Conservation (phyloP, 257 asterid species). For the Capsicum rhomboideum region DNA sequence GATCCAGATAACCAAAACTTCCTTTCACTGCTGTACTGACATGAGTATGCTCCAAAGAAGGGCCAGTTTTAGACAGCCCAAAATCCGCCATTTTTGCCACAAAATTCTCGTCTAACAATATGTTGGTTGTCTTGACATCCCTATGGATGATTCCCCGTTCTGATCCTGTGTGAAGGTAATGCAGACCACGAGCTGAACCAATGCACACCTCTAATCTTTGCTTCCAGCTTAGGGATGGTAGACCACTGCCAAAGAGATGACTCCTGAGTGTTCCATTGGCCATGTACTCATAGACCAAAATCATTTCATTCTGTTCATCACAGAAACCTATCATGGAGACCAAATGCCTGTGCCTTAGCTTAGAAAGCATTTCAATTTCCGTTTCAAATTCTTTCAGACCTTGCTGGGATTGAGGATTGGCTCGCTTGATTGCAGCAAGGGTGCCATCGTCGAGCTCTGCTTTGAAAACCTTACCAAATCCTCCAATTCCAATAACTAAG, state of each 20-base stretch:
- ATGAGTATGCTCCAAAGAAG: conserved; percentile 75
- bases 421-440: conserved; percentile 62
- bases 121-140: conserved; percentile 84
- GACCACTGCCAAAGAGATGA: conserved; percentile 67
- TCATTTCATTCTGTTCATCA: conserved; percentile 79
- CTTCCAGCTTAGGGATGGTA: conserved; percentile 64
- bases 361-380: conserved; percentile 74
- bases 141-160: conserved; percentile 78
- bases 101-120: conserved; percentile 57
- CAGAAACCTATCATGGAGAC: conserved; percentile 86
- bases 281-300: conserved; percentile 90
- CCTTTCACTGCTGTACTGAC: conserved; percentile 93
- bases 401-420: conserved; percentile 87
- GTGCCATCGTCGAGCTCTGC: conserved; percentile 59
- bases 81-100: conserved; percentile 88
- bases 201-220: conserved; percentile 69
- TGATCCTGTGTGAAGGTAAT: conserved; percentile 86
- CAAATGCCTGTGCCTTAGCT: conserved; percentile 71
- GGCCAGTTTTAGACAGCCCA: conserved; percentile 81
- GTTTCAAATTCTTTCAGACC: conserved; percentile 79
- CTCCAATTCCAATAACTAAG: conserved; percentile 78
- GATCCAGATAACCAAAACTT: conserved; percentile 85
- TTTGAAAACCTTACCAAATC: conserved; percentile 77
- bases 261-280: conserved; percentile 71
- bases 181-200: conserved; percentile 78